These are phyloP conservation scores for Aspergillus chevalieri DNA, from an alignment of 2,329 filamentous ascomycete genomes.

Conservation along the genomic window DNA sequence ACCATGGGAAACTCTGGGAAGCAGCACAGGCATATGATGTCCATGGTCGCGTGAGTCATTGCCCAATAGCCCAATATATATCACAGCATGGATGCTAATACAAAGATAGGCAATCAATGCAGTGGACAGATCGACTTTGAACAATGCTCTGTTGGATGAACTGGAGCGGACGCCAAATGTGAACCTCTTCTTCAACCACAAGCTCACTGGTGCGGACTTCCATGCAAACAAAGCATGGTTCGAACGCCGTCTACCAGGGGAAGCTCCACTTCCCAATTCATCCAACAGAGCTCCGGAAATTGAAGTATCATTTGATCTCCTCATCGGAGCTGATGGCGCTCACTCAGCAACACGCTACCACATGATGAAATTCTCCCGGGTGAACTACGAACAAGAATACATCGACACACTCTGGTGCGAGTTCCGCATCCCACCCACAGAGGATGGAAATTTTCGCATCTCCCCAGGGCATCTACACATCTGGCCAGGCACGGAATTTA, in stretches of 20 bases:
- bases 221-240: constrained; percentile 77
- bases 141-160: constrained; percentile 75
- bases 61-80: background rate
- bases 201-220: constrained; percentile 86
- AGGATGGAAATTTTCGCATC: constrained; percentile 61
- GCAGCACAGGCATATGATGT: constrained; percentile 85
- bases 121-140: constrained; percentile 76
- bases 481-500: constrained; percentile 88
- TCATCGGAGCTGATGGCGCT: constrained; percentile 91
- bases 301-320: constrained; percentile 79
- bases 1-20: constrained; percentile 63
- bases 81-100: constrained; percentile 4
- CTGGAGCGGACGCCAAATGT: constrained; percentile 83
- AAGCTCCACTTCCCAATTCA: constrained; percentile 24
- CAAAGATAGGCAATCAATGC: constrained; percentile 66
- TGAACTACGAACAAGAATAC: constrained; percentile 90
- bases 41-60: constrained; percentile 64
- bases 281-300: constrained; percentile 59
- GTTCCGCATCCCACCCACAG: constrained; percentile 65
- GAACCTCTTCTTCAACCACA: constrained; percentile 86
- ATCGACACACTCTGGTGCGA: constrained; percentile 98
- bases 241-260: constrained; percentile 48
- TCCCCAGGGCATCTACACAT: constrained; percentile 94
- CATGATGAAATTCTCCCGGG: constrained; percentile 87
- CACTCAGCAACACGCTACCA: constrained; percentile 88